Percentiles rank a stretch among this genome's conserved stretches.
Evolutionary conservation across 1,139 yeast genomes (phyloP).

Genomic region (Debaryomyces subglobosus): DNA sequence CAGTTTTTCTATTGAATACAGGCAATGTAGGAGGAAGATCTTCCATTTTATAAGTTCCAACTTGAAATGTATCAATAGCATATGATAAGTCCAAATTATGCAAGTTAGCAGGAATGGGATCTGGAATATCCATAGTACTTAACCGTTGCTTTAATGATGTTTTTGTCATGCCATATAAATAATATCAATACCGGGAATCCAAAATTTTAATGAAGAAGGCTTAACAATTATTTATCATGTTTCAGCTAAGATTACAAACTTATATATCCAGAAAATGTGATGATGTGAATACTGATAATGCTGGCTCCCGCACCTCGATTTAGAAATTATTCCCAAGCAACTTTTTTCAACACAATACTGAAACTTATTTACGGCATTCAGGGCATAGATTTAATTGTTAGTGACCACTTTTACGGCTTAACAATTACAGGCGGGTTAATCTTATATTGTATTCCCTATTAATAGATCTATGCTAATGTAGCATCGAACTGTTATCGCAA

Average conservation of each 20-base stretch:
- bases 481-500: background rate
- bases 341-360: slow-evolving; percentile 2
- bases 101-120: slow-evolving; percentile 24
- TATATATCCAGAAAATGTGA: slow-evolving; percentile 1
- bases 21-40: slow-evolving; percentile 40
- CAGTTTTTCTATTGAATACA: slow-evolving; percentile 26
- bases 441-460: background rate
- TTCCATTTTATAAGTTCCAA: slow-evolving; percentile 25
- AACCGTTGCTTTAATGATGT: slow-evolving; percentile 21
- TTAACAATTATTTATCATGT: background rate
- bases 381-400: background rate
- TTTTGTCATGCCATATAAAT: background rate
- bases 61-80: slow-evolving; percentile 34
- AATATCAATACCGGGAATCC: background rate
- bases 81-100: slow-evolving; percentile 29
- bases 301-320: slow-evolving; percentile 12
- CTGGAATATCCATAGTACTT: slow-evolving; percentile 28
- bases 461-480: background rate
- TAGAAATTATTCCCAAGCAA: background rate
- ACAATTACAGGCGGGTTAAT: background rate
- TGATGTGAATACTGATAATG: slow-evolving; percentile 2
- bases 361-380: background rate
- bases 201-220: background rate
- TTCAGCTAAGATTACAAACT: background rate
- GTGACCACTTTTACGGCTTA: background rate